Base-by-base conservation (phyloP, 805 yeast genomes). In the Wickerhamomyces ciferrii region DNA sequence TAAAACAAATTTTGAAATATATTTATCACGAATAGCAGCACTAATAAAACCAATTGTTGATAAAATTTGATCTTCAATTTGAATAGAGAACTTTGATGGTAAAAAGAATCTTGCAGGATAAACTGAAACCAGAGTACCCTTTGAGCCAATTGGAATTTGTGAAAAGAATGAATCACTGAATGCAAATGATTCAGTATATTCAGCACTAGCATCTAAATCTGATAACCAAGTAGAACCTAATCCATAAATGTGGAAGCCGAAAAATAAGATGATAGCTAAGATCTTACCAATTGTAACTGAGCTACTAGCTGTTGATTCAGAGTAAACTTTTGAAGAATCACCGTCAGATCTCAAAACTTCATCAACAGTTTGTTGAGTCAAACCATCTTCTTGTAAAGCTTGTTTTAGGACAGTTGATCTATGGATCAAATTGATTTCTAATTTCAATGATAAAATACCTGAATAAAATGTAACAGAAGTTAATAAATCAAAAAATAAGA, bases 321-420 rank as follows among this genome's bases (percentile, higher is more conserved):
- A 36, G 58, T 53, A 47, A 44, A 54, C 43, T 37, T 45, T 46
- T 34, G 60, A 65, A 19, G 62, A 58, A n/a, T 56, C 53, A n/a
- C 31, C 41, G 20, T 46, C 50, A 14, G 56, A 54, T 59, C 63
- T 45, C 52, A 53, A 81, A 32, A 90, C 91, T 35, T 81, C 75
- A 52, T 79, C 81, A 11, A 97, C 97, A 31, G 86, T 85, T 41
- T 71, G 64, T 36, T 81, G 79, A 39, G 86, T 76, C 31, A 92
- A 78, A 23, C 99, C 98, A 60, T 92, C 99, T 63, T 92, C 99
- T 69, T 91, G 94, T 52, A 92, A 72, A 25, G 87, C 89, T 51
- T 79, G 81, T 61, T 84, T 83, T 61, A 90, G 77, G 46, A 81
- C 79, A 48, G 87, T 81, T 41, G 89, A 85, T 53, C 88, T 81